Evolutionary conservation across 495 filamentous ascomycete species (phyloP).

Genomic region (Astrothelium subdiscretum): DNA sequence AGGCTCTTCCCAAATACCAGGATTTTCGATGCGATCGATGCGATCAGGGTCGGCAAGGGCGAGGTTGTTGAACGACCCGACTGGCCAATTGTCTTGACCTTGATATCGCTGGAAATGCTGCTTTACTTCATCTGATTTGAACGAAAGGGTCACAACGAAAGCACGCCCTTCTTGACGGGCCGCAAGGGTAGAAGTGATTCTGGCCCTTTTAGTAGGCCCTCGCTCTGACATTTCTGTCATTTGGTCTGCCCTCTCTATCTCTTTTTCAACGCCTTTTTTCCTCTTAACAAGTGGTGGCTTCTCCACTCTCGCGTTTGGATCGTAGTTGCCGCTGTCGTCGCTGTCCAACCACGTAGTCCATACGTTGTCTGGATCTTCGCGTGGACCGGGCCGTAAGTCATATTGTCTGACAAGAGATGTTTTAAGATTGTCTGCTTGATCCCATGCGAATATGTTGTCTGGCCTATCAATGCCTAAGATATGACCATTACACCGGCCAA

Average conservation of each 20-base stretch:
- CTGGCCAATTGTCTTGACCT: conserved; percentile 8
- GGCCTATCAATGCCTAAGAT: too few relatives aligned
- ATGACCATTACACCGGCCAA: too few relatives aligned
- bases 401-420: background rate
- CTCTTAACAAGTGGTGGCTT: conserved; percentile 2
- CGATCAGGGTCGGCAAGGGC: background rate
- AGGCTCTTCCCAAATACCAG: background rate
- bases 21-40: background rate
- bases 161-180: background rate
- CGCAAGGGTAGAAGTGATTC: background rate
- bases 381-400: conserved; percentile 9
- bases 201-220: background rate
- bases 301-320: background rate
- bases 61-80: background rate
- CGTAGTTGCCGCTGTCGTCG: conserved; percentile 19
- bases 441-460: too few relatives aligned
- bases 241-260: background rate
- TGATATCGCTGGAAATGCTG: background rate
- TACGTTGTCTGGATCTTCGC: conserved; percentile 1
- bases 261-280: background rate
- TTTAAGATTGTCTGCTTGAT: too few relatives aligned
- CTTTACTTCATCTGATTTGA: background rate
- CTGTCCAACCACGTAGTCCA: conserved; percentile 16
- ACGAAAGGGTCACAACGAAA: background rate
- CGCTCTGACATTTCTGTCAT: background rate